Percentiles rank a stretch among this genome's conserved stretches.
Evolutionary conservation across 2,329 filamentous ascomycete species (phyloP).

Genomic region (Neonectria faginata): DNA sequence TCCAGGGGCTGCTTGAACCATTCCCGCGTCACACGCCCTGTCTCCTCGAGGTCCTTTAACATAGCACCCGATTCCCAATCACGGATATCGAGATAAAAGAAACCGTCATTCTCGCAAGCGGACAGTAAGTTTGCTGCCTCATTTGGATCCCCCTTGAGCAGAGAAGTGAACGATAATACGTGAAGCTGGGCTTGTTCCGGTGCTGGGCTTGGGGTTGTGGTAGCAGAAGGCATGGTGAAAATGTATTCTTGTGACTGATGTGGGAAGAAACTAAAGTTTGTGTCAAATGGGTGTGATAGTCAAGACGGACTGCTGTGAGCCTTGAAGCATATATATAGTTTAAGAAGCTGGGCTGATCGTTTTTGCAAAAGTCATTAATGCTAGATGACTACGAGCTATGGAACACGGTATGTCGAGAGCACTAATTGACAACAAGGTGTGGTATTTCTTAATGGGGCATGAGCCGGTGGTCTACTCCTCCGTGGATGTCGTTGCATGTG

Average conservation of each 20-base stretch:
- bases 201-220: neutral
- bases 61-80: slow-evolving; percentile 18
- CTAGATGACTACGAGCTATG: neutral
- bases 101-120: slow-evolving; percentile 18
- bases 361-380: neutral
- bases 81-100: slow-evolving; percentile 27
- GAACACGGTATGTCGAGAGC: neutral
- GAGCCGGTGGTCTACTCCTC: neutral
- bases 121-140: slow-evolving; percentile 3
- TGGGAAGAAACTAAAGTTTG: neutral
- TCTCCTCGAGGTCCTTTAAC: slow-evolving; percentile 16
- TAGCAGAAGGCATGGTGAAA: neutral
- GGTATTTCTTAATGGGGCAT: neutral
- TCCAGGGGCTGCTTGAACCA: slow-evolving; percentile 21
- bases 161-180: neutral
- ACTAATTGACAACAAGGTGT: neutral
- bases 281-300: neutral
- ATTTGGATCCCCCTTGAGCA: neutral
- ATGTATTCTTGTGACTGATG: neutral
- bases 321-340: neutral
- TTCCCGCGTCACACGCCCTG: slow-evolving; percentile 7
- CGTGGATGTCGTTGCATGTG: neutral
- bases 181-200: neutral
- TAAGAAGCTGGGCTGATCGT: neutral
- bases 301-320: neutral